Evolutionary conservation across 768 basidiomycete species (phyloP).

Genomic region (Boletellus ananiceps): DNA sequence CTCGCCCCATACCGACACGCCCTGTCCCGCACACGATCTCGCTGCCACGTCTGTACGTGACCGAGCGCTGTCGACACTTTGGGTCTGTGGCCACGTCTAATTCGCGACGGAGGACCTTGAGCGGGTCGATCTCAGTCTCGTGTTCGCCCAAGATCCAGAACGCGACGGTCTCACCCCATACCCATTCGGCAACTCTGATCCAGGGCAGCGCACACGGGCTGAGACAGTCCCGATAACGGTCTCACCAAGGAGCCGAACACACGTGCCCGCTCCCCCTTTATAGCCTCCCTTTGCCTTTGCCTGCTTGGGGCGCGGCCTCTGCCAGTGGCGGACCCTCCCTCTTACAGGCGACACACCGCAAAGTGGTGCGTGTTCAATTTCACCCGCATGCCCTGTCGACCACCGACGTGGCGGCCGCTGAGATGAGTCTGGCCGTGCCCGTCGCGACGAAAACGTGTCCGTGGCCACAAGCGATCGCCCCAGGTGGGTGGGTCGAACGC

Average conservation of each 20-base stretch:
- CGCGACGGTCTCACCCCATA: constrained; percentile 1
- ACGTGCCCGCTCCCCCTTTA: constrained; percentile 2
- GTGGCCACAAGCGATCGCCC: neutral
- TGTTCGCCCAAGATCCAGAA: constrained; percentile 1
- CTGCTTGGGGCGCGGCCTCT: neutral
- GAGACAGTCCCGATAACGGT: constrained; percentile 5
- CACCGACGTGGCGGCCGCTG: too few relatives aligned
- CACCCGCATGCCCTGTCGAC: too few relatives aligned
- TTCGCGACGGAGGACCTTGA: constrained; percentile 3
- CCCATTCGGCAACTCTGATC: constrained; percentile 23
- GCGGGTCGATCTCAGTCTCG: constrained; percentile 10
- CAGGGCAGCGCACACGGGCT: constrained; percentile 1
- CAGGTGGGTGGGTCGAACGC: too few relatives aligned
- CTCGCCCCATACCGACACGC: neutral
- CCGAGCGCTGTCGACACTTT: neutral
- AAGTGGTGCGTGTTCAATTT: constrained; percentile 23
- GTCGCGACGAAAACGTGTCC: neutral
- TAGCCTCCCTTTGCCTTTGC: neutral
- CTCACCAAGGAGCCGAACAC: constrained; percentile 13
- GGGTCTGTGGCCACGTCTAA: constrained; percentile 13
- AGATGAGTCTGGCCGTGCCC: neutral
- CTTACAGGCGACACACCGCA: neutral
- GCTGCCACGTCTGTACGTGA: constrained; percentile 15
- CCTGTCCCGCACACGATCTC: neutral
- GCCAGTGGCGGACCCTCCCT: too few relatives aligned